Evolutionary conservation across 352 stramenopile species (phyloP).

Genomic region (Phytophthora capsici): DNA sequence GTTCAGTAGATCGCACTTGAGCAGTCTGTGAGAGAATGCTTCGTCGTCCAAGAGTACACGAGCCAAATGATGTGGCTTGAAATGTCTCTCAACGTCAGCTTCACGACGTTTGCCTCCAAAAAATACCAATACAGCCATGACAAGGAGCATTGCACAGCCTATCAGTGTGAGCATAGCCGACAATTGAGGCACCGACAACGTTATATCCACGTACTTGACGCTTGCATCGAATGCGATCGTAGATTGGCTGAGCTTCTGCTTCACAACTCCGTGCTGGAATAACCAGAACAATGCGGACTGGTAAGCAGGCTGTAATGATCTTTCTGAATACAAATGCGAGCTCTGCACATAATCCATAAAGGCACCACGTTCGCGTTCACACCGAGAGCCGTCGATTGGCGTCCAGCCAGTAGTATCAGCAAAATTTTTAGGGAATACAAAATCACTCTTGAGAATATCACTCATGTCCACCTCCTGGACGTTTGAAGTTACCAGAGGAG

Average conservation of each 20-base stretch:
- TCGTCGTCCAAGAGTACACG: slow-evolving; percentile 48
- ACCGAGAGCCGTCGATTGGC: slow-evolving; percentile 38
- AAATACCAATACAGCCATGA: slow-evolving; percentile 50
- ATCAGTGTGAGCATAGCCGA: slow-evolving; percentile 50
- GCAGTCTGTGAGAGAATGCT: slow-evolving; percentile 42
- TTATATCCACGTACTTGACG: slow-evolving; percentile 40
- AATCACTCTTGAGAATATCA: slow-evolving; percentile 58
- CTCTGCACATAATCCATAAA: slow-evolving; percentile 53
- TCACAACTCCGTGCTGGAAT: slow-evolving; percentile 49
- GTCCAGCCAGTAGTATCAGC: slow-evolving; percentile 36
- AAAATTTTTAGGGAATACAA: slow-evolving; percentile 64
- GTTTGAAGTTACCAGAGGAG: slow-evolving; percentile 48
- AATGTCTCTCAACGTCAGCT: slow-evolving; percentile 50
- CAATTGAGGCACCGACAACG: slow-evolving; percentile 39
- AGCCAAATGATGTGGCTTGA: slow-evolving; percentile 55
- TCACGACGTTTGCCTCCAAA: slow-evolving; percentile 51
- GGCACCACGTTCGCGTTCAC: slow-evolving; percentile 50
- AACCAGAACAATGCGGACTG: slow-evolving; percentile 61
- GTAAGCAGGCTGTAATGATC: slow-evolving; percentile 53
- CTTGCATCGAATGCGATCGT: slow-evolving; percentile 40
- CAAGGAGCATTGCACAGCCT: slow-evolving; percentile 41
- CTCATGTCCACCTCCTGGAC: slow-evolving; percentile 60
- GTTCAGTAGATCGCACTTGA: slow-evolving; percentile 60
- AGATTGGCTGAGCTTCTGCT: slow-evolving; percentile 29
- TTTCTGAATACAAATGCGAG: slow-evolving; percentile 58